Percentiles rank a stretch among this genome's conserved stretches.
Evolutionary conservation across 1,284 basidiomycete species (phyloP).

Genomic region (Trichosporon faecale): DNA sequence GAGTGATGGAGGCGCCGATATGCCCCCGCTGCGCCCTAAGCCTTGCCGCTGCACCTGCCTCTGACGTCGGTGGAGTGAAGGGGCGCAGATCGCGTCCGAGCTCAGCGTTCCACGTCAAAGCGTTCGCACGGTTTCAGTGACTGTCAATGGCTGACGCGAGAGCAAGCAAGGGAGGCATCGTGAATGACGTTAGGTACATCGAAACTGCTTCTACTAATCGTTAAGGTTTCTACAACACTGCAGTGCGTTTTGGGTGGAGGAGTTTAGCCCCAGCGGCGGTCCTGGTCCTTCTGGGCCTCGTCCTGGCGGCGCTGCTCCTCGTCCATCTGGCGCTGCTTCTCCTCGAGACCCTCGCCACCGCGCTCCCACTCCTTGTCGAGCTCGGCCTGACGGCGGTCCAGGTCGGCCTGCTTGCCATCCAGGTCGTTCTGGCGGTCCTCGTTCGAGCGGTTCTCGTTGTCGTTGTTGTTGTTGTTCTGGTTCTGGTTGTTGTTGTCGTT

Average conservation of each 20-base stretch:
- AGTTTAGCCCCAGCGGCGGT: slow-evolving; percentile 5
- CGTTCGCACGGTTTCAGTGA: neutral
- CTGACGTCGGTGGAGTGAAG: neutral
- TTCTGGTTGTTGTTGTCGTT: slow-evolving; percentile 1
- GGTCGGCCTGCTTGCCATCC: slow-evolving; percentile 1
- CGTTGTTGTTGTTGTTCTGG: neutral
- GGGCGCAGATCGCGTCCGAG: neutral
- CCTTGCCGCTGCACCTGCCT: neutral
- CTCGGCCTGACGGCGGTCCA: slow-evolving; percentile 5
- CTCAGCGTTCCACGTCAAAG: neutral
- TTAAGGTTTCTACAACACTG: neutral
- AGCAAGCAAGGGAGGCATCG: neutral
- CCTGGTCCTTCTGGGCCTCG: slow-evolving; percentile 5
- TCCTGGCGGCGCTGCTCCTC: slow-evolving; percentile 8
- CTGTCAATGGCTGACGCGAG: neutral
- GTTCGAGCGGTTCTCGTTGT: slow-evolving; percentile 9
- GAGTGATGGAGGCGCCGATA: neutral
- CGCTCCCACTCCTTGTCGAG: slow-evolving; percentile 10
- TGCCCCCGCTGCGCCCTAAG: neutral
- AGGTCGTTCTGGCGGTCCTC: slow-evolving; percentile 6
- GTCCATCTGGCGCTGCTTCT: slow-evolving; percentile 10
- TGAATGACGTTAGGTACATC: neutral
- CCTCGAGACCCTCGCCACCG: slow-evolving; percentile 5
- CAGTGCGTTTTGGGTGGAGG: neutral
- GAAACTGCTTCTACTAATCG: neutral